A percentile compares a stretch with the other conserved stretches of the same genome.
Evolutionary conservation across 2,329 filamentous ascomycete species (phyloP).

Genomic region (Ophiocordyceps camponoti-rufipedis): DNA sequence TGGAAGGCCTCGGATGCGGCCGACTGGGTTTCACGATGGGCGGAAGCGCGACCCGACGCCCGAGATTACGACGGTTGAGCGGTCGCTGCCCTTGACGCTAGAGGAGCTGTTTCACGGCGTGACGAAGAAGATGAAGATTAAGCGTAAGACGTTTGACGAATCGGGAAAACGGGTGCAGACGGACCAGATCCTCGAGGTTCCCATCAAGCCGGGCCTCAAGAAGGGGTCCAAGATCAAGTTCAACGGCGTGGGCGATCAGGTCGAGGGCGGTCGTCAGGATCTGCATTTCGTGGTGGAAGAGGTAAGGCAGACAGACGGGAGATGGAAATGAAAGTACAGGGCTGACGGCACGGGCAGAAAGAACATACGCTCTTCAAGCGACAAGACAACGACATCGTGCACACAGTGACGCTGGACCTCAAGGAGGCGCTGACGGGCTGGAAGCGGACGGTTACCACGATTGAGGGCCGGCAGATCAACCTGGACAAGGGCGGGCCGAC

Average conservation of each 20-base stretch:
- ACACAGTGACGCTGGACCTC: constrained; percentile 62
- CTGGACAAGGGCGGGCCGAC: constrained; percentile 73
- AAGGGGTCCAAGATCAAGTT: constrained; percentile 98
- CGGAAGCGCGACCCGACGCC: constrained; percentile 33
- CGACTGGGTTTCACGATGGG: constrained; percentile 17
- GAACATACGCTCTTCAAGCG: constrained; percentile 68
- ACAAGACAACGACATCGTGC: constrained; percentile 72
- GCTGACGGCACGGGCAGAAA: constrained; percentile 40
- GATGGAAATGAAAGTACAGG: background rate
- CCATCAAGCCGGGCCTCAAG: constrained; percentile 89
- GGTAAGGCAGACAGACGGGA: constrained; percentile 32
- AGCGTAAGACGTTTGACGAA: constrained; percentile 84
- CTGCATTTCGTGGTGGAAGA: constrained; percentile 89
- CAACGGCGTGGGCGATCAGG: constrained; percentile 90
- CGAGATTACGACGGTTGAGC: constrained; percentile 82
- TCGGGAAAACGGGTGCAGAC: constrained; percentile 70
- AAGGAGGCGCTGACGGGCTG: constrained; percentile 93
- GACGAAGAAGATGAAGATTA: constrained; percentile 96
- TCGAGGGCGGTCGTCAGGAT: constrained; percentile 90
- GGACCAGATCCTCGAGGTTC: constrained; percentile 83
- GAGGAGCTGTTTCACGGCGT: constrained; percentile 79
- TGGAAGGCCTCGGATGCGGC: constrained; percentile 24
- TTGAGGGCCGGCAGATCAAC: constrained; percentile 72
- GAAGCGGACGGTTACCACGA: constrained; percentile 79
- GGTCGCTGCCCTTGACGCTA: constrained; percentile 59